Percentiles rank a stretch among this genome's conserved stretches.
These are phyloP conservation scores for Solanum hybrid DNA, from an alignment of 305 asterid species.

Conservation along the genomic window DNA sequence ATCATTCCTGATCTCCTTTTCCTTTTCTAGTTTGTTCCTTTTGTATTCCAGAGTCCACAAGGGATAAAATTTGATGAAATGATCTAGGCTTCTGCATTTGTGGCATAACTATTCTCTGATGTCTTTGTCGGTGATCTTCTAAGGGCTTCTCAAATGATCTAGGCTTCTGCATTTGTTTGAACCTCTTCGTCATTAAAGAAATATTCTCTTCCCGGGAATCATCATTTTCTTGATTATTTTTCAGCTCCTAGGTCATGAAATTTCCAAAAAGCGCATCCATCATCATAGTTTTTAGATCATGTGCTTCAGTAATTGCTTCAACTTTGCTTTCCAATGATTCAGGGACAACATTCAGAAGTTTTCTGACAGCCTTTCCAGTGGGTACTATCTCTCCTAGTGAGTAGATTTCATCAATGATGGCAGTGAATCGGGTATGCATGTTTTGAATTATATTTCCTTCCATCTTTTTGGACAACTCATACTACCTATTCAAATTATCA, in stretches of 20 bases:
- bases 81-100: neutral
- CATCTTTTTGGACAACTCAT: no score
- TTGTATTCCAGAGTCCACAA: neutral
- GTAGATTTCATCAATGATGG: no score
- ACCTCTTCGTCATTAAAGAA: neutral
- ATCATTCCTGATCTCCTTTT: neutral
- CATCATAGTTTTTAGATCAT: neutral
- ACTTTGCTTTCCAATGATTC: neutral
- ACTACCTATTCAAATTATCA: no score
- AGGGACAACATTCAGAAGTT: neutral
- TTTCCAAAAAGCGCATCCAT: neutral
- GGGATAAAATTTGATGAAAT: neutral
- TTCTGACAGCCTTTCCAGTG: neutral
- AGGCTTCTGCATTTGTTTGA: neutral
- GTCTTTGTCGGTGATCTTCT: neutral
- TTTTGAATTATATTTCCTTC: no score
- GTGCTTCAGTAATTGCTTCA: neutral
- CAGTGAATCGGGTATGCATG: no score
- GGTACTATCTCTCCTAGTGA: neutral
- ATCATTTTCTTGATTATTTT: neutral
- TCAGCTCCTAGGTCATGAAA: neutral
- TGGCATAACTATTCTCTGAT: neutral
- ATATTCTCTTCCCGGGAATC: neutral
- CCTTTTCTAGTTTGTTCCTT: neutral
- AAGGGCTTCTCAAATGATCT: neutral